These are phyloP conservation scores for Lolium multiflorum DNA, from an alignment of 176 grass and related monocot species.

Conservation along the genomic window DNA sequence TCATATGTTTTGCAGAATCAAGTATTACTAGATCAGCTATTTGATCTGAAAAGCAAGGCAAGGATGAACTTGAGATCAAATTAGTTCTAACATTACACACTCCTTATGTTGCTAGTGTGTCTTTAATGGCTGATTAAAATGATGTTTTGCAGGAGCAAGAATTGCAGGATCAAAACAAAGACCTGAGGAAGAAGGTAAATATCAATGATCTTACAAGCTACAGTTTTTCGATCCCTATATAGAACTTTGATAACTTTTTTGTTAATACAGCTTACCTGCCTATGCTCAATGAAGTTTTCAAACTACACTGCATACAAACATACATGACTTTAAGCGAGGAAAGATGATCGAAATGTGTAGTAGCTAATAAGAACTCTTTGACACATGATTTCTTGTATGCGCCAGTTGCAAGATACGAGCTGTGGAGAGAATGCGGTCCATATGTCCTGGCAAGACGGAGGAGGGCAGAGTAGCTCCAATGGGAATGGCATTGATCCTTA, in stretches of 20 bases:
- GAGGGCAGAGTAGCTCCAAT: constrained; percentile 5
- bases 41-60: constrained; percentile 89
- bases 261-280: constrained; percentile 16
- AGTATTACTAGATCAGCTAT: constrained; percentile 73
- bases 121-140: not conserved
- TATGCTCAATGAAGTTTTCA: not conserved
- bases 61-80: not conserved
- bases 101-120: constrained; percentile 1
- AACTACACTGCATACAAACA: not conserved
- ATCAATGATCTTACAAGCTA: not conserved
- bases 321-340: not conserved
- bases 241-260: not conserved
- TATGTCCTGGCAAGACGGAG: no score
- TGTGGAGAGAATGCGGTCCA: no score
- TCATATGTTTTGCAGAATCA: constrained; percentile 60
- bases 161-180: constrained; percentile 71
- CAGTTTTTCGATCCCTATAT: not conserved
- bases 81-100: not conserved
- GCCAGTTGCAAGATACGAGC: no score
- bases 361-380: no score
- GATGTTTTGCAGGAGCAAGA: constrained; percentile 65
- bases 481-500: constrained; percentile 44
- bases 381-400: no score
- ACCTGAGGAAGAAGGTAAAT: constrained; percentile 75
- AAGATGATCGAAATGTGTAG: no score